Evolutionary conservation across 805 yeast species (phyloP).

Genomic region (Myxozyma mucilagina): DNA sequence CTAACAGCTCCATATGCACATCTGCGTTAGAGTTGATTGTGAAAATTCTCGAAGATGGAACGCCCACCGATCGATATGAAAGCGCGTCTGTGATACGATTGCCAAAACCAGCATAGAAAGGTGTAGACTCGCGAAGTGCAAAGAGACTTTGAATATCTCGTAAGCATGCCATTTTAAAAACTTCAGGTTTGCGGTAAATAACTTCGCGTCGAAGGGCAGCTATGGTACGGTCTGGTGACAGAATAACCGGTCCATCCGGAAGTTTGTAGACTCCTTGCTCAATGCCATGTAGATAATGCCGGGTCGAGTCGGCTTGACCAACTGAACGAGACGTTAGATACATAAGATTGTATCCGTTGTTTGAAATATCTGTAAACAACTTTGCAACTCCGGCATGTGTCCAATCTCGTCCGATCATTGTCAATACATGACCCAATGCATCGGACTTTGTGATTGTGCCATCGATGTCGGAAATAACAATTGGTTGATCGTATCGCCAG

Average conservation of each 20-base stretch:
- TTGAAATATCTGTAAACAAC: slow-evolving; percentile 78
- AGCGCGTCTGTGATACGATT: slow-evolving; percentile 95
- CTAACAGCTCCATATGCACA: slow-evolving; percentile 94
- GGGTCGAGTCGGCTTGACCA: slow-evolving; percentile 90
- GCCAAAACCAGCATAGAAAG: slow-evolving; percentile 95
- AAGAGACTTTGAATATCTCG: slow-evolving; percentile 79
- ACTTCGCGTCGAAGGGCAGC: slow-evolving; percentile 93
- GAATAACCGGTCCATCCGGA: slow-evolving; percentile 90
- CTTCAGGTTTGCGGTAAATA: slow-evolving; percentile 91
- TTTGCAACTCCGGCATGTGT: slow-evolving; percentile 95
- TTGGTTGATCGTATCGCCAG: slow-evolving; percentile 83
- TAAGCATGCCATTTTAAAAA: slow-evolving; percentile 97
- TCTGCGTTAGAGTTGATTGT: slow-evolving; percentile 96
- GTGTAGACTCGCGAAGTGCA: slow-evolving; percentile 43
- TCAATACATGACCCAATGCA: slow-evolving; percentile 93
- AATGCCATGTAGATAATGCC: slow-evolving; percentile 77
- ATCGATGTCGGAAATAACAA: slow-evolving; percentile 95
- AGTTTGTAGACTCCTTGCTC: slow-evolving; percentile 66
- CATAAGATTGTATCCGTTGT: slow-evolving; percentile 90
- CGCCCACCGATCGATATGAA: slow-evolving; percentile 88
- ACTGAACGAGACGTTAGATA: slow-evolving; percentile 93
- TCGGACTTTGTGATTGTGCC: slow-evolving; percentile 98
- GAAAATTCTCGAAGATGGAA: slow-evolving; percentile 90
- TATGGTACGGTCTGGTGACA: slow-evolving; percentile 94
- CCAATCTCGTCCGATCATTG: slow-evolving; percentile 96